These are phyloP conservation scores for Hordeum pubiflorum DNA, from an alignment of 202 grass and related monocot species.

Conservation along the genomic window DNA sequence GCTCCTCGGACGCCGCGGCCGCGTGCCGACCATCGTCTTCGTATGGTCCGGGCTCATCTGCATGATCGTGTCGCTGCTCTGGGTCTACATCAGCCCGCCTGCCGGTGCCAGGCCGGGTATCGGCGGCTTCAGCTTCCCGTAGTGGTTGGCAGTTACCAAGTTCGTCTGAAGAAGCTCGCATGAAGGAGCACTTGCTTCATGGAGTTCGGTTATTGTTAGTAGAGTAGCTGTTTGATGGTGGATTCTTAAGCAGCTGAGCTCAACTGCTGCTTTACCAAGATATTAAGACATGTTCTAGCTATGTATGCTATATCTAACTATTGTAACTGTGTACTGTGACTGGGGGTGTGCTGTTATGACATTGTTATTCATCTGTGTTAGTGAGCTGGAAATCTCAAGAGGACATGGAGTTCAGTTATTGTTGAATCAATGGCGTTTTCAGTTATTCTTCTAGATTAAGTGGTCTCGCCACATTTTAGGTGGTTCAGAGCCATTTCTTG, in stretches of 20 bases:
- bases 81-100: conserved; percentile 88
- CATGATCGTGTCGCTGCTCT: conserved; percentile 75
- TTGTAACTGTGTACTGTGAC: conserved; percentile 22
- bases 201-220: conserved; percentile 11
- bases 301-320: not conserved
- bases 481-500: no score
- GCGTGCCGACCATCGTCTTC: conserved; percentile 87
- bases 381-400: not conserved
- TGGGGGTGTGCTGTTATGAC: not conserved
- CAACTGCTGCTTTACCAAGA: conserved; percentile 26
- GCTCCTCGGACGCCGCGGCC: conserved; percentile 72
- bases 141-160: not conserved
- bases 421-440: no score
- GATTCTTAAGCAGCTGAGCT: conserved; percentile 28
- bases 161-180: conserved; percentile 6
- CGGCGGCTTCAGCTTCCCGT: conserved; percentile 76
- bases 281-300: not conserved
- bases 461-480: no score
- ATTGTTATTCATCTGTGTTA: not conserved
- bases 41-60: conserved; percentile 82
- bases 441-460: not conserved
- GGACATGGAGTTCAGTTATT: no score
- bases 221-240: not conserved
- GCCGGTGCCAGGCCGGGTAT: conserved; percentile 39
- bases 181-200: conserved; percentile 55